Evolutionary conservation across 306 rosid species (phyloP).

Genomic region (Sphenostylis stenocarpa): DNA sequence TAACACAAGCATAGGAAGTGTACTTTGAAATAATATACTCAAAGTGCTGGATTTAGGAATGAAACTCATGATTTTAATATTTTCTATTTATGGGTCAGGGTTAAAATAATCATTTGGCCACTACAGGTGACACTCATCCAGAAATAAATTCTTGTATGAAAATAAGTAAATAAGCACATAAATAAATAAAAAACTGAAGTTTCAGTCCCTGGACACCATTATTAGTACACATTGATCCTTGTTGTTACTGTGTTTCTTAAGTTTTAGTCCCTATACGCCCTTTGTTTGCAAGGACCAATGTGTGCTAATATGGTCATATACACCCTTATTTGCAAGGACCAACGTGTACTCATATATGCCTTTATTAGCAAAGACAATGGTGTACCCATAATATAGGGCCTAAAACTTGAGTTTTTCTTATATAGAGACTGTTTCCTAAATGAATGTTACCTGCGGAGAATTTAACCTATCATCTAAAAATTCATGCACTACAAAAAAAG

Average conservation of each 20-base stretch:
- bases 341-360: neutral
- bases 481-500: neutral
- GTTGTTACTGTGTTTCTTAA: neutral
- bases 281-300: neutral
- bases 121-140: neutral
- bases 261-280: neutral
- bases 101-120: neutral
- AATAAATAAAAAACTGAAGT: neutral
- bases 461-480: neutral
- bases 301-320: neutral
- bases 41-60: neutral
- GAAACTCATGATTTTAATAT: constrained; percentile 8
- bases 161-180: neutral
- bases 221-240: neutral
- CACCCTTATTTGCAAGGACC: too few relatives aligned
- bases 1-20: constrained; percentile 3
- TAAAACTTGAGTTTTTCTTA: neutral
- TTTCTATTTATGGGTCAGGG: neutral
- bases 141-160: neutral
- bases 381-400: neutral
- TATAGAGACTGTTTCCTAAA: neutral
- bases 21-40: neutral
- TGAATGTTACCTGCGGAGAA: neutral
- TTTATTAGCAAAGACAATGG: neutral
- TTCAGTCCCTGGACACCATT: neutral